Percentiles rank a stretch among this genome's conserved stretches.
Evolutionary conservation across 1,284 basidiomycete species (phyloP).

Genomic region (Coniferiporia weirii): DNA sequence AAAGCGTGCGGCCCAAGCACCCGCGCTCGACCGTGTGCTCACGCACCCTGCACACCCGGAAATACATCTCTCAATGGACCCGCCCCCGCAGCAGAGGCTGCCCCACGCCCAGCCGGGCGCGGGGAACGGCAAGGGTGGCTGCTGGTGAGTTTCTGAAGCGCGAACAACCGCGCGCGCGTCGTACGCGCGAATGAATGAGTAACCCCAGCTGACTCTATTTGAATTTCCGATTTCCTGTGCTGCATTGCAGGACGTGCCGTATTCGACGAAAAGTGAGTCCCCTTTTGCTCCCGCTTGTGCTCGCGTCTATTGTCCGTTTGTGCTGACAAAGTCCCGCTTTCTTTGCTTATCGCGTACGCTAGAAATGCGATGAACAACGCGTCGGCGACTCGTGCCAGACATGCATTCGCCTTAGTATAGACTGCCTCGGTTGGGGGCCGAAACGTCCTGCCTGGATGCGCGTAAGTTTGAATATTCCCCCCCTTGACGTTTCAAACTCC

Average conservation of each 20-base stretch:
- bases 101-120: slow-evolving; percentile 49
- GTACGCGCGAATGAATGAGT: neutral
- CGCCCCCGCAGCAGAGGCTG: slow-evolving; percentile 23
- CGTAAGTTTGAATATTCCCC: slow-evolving; percentile 38
- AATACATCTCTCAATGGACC: neutral
- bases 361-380: slow-evolving; percentile 83
- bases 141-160: slow-evolving; percentile 57
- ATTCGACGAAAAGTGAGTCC: slow-evolving; percentile 65
- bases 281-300: neutral
- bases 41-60: no score
- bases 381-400: slow-evolving; percentile 73
- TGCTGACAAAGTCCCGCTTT: neutral
- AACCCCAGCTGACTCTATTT: no score
- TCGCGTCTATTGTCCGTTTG: no score
- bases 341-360: slow-evolving; percentile 11
- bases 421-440: slow-evolving; percentile 76
- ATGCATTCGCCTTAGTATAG: slow-evolving; percentile 67
- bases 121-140: slow-evolving; percentile 60
- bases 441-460: slow-evolving; percentile 81
- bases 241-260: slow-evolving; percentile 62
- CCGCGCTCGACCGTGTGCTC: no score
- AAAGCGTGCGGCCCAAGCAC: neutral
- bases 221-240: neutral
- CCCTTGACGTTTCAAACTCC: neutral
- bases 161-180: no score